phyloP scores from a whole-genome alignment of 192 early-diverging fungal species.

The Coemansia sp. region DNA sequence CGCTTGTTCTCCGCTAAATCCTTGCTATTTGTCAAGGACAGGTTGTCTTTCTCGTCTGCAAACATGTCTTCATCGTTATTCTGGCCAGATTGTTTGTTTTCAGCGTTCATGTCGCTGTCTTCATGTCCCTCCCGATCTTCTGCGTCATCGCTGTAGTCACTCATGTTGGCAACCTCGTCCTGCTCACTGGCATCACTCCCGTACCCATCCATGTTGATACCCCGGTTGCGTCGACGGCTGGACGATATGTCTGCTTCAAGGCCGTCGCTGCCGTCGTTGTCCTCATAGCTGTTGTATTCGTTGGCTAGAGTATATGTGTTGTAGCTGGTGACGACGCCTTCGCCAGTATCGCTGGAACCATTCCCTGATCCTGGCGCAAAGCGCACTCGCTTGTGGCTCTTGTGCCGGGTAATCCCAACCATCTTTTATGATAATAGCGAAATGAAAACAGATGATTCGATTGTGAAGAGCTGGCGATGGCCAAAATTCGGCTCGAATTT shows the following conservation, averaged over 20 bases:
- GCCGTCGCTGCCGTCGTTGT: conserved; percentile 16
- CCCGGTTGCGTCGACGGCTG: conserved; percentile 14
- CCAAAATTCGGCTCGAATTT: background rate
- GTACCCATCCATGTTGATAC: conserved; percentile 30
- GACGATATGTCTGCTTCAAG: conserved; percentile 37
- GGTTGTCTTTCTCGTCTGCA: conserved; percentile 32
- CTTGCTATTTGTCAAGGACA: background rate
- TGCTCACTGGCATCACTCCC: conserved; percentile 42
- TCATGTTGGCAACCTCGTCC: conserved; percentile 34
- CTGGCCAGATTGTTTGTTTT: conserved; percentile 27
- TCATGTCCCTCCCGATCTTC: conserved; percentile 21
- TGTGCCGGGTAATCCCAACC: background rate
- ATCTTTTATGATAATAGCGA: background rate
- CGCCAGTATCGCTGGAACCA: background rate
- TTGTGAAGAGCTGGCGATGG: too few relatives aligned
- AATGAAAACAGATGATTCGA: background rate
- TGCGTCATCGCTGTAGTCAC: conserved; percentile 34
- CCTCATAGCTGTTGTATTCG: conserved; percentile 16
- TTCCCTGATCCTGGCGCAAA: conserved; percentile 10
- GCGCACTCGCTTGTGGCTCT: conserved; percentile 17
- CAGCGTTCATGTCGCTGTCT: conserved; percentile 4
- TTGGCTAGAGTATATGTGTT: background rate
- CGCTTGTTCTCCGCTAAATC: conserved; percentile 17
- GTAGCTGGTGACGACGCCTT: background rate
- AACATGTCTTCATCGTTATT: conserved; percentile 70